Conservation (phyloP, 768 basidiomycete species). For the Rhodotorula kratochvilovae region DNA sequence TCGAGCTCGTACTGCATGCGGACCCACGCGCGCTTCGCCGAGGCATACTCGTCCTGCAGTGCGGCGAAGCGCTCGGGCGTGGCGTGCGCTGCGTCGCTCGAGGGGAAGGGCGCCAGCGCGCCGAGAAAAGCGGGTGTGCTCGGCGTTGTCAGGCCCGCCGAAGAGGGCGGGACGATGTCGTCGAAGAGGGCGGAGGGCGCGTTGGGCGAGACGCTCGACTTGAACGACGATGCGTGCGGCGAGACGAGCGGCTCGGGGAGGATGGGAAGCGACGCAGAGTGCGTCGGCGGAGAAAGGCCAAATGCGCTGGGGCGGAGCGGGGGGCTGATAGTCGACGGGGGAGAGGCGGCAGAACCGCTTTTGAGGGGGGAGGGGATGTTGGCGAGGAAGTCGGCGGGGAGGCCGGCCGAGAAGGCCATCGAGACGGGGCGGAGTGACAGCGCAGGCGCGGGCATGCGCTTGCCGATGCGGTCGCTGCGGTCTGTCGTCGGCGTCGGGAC, state of each 20-base stretch:
- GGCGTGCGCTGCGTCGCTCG: background rate
- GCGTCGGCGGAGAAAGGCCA: background rate
- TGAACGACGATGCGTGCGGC: conserved; percentile 25
- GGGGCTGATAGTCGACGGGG: background rate
- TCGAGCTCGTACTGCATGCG: conserved; percentile 17
- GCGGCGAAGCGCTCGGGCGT: conserved; percentile 7
- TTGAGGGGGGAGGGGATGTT: background rate
- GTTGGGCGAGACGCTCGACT: conserved; percentile 11
- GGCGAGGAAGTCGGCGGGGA: conserved; percentile 33
- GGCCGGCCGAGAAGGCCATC: conserved; percentile 35
- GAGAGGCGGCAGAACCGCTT: background rate
- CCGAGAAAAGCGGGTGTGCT: conserved; percentile 21
- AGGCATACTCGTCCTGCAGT: conserved; percentile 3
- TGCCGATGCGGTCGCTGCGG: conserved; percentile 1
- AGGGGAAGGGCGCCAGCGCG: background rate
- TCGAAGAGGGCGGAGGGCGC: conserved; percentile 23
- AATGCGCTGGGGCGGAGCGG: background rate
- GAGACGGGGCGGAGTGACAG: conserved; percentile 37
- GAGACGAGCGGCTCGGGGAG: conserved; percentile 2
- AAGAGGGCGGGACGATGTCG: background rate
- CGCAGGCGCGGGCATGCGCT: conserved; percentile 2
- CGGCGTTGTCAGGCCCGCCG: conserved; percentile 10
- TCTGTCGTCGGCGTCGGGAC: conserved; percentile 3
- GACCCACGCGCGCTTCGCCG: conserved; percentile 14
- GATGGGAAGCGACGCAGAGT: background rate